Evolutionary conservation across 805 yeast genomes (phyloP), one percentile per base, ranked within the genome.

Genomic region (Brettanomyces nanus): DNA sequence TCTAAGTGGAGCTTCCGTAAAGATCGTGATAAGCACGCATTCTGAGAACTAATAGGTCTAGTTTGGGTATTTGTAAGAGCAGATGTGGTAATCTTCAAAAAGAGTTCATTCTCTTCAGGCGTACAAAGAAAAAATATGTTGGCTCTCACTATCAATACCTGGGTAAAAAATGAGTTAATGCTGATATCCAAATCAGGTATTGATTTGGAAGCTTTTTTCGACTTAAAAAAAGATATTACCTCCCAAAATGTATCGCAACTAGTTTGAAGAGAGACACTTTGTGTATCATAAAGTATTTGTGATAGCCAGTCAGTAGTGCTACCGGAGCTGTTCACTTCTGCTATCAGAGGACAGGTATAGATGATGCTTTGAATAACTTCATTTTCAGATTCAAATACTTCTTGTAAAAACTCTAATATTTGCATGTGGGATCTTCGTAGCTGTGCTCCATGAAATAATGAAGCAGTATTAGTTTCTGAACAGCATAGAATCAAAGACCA

Each of bases 21-120:
- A 23, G 26, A 23, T 23, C 26, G 7, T 11, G 26, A 23, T 23
- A 23, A 23, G 11, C 10, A 7, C 7, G 10, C 11, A 23, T 23
- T 23, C 11, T 23, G 10, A 9, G 26, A 11, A 5, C 6, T 14
- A 11, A 30, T 6, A 6, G 18, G 6, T 15, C 19, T 19, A 11
- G 20, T 20, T 15, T 15, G 14, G 5, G 33, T 30, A 6, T 20
- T 7, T n/a, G n/a, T 19, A n/a, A 32, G 21, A 19, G 20, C 19
- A 11, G 35, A 19, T 20, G 15, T 19, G 7, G 20, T 19, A 6
- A 32, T 19, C 4, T 37, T 29, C 22, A 49, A 34, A 42, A 52
- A 49, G 26, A 35, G 42, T 37, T 37, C 41, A 33, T 53, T 53
- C 31, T 53, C 58, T n/a, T 35, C 28, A 1, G 39, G 38, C 19